Base-by-base conservation (phyloP, 2,329 filamentous ascomycete species). In the Boeremia exigua region DNA sequence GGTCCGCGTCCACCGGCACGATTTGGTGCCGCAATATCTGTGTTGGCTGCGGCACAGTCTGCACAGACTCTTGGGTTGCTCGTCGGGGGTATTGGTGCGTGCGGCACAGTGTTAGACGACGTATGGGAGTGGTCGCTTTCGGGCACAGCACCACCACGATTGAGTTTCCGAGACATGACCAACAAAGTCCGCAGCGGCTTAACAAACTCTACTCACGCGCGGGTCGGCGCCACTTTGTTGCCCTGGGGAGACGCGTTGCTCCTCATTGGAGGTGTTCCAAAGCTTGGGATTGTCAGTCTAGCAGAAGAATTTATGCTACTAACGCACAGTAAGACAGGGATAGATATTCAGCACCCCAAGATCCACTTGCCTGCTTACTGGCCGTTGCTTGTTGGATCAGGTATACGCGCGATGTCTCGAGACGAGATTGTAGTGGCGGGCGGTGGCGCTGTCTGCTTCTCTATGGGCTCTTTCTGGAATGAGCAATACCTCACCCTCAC, bases 391-490 rank as follows among this genome's bases (percentile, higher is more conserved):
- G 80, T 92, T 46, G 92, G 93, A 2, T 83, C 87, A 51, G 86
- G 86, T 4, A 78, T 83, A 7, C 74, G 83, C 12, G 69, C 77
- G 27, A 75, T 82, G 0, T 76, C 77, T 27, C 66, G 78, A 37
- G 76, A 80, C 28, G 75, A 82, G 15, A 66, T 92, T 3, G 67
- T 91, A 9, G 77, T 96, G 7, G 74, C 89, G 43, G 92, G 92
- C 1, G 93, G 93, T 14, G 93, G 92, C 33, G 91, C 90, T 14
- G 91, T 92, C 0, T 96, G 92, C 72, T 96, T 96, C 78, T 92
- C 91, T 0, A 96, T 96, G 82, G 92, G 92, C 1, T 90, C 90
- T 6, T 92, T 86, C 67, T 96, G 91, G 90, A 93, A 92, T 44
- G 48, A 67, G 48, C 65, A 65, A 11, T 61, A 58, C 30, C 46